Evolutionary conservation across 1,284 basidiomycete species (phyloP), one percentile per base, ranked within the genome.

Genomic region (Irpex sp.): DNA sequence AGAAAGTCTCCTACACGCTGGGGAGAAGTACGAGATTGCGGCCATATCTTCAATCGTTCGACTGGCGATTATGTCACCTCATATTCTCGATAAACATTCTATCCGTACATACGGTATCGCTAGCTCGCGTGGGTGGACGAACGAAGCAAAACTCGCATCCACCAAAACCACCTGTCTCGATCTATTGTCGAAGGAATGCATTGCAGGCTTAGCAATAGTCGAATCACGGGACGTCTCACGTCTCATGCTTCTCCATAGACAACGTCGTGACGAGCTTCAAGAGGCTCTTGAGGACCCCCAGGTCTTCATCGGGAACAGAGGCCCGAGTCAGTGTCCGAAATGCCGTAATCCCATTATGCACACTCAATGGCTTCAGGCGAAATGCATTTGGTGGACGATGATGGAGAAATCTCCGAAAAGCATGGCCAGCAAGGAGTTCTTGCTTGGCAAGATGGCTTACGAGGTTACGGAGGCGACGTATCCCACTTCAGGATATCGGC

Each of bases 11-110:
- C 73, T 87, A 3, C 81, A 77, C 58, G 84, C 83, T 0, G 81
- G 85, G 0, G 86, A 88, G 65, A 87, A 86, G 67, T 88, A 86
- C 70, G 86, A 87, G 49, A 86, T 86, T 81, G 78, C 82, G 0
- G 82, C 83, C 0, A 81, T 83, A 3, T 71, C 77, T 57, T 82
- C 83, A 6, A 78, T 85, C 62, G 68, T 85, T 54, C 83, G 83
- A n/a, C 76, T 81, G 47, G 76, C 81, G 4, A 72, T 84, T 57
- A 76, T 82, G 68, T 79, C 77, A 0, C 80, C 80, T 0, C 71
- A 76, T 0, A 74, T 85, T 58, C 70, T 80, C 11, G 73, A 77
- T 34, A 74, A 81, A 36, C 80, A 84, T 0, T 73, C 71, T 0
- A 56, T 88, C 8, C 80, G 82, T 8, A 72, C 86, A 13, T 88